phyloP scores from a whole-genome alignment of 257 asterid species.

The Vinca minor region DNA sequence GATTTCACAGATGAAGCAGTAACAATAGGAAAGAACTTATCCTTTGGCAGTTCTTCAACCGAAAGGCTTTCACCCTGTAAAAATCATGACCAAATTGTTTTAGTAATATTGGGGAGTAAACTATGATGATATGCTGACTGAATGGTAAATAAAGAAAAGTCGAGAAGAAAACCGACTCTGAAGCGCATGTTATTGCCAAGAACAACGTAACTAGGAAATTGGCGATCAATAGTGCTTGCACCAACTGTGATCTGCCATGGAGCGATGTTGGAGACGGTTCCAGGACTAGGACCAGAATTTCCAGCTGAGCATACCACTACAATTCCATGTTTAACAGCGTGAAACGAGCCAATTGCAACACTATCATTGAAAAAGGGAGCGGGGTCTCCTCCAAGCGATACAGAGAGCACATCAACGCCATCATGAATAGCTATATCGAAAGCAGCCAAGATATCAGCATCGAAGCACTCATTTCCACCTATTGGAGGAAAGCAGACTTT shows the following conservation, averaged over 20 bases:
- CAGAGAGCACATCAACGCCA: constrained; percentile 83
- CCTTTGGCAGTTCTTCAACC: constrained; percentile 26
- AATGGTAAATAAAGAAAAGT: too few species aligned
- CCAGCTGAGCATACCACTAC: constrained; percentile 86
- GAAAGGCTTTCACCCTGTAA: constrained; percentile 80
- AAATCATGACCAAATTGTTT: not conserved
- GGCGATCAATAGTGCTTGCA: constrained; percentile 80
- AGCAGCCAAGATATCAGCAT: constrained; percentile 81
- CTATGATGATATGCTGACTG: not conserved
- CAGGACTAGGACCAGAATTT: constrained; percentile 63
- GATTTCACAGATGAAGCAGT: constrained; percentile 49
- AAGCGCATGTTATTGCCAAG: constrained; percentile 46
- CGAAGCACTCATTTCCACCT: constrained; percentile 62
- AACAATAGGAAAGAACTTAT: constrained; percentile 39
- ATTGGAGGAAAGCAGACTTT: constrained; percentile 89
- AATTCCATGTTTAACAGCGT: constrained; percentile 69
- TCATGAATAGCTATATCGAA: constrained; percentile 80
- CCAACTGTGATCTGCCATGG: constrained; percentile 92
- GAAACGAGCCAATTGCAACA: constrained; percentile 82
- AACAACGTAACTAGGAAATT: constrained; percentile 50
- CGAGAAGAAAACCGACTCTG: constrained; percentile 32
- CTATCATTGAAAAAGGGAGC: constrained; percentile 56
- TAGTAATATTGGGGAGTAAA: not conserved
- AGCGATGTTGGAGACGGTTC: constrained; percentile 58
- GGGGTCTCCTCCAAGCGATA: constrained; percentile 72